phyloP scores from a whole-genome alignment of 148 eudicot genomes.

The Pharnaceum exiguum region DNA sequence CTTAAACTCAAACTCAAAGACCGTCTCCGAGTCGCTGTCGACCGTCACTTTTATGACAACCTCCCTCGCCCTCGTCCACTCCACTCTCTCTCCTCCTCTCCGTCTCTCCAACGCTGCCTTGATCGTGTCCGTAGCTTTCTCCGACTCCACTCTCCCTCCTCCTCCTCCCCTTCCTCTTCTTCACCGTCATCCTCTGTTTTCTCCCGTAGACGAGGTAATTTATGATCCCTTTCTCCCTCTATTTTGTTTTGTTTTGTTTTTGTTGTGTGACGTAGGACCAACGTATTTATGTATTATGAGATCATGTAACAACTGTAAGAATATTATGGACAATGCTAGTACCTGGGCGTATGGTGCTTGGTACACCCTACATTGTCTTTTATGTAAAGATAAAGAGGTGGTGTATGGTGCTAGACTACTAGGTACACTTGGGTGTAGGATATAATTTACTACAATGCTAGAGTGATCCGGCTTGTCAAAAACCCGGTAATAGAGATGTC shows the following conservation, averaged over 20 bases:
- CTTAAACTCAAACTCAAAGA: conserved; percentile 47
- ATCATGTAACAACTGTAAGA: too few relatives aligned
- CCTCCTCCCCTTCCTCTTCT: conserved; percentile 48
- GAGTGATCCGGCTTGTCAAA: too few relatives aligned
- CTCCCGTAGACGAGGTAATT: conserved; percentile 62
- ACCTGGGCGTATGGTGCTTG: too few relatives aligned
- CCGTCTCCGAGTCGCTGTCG: conserved; percentile 52
- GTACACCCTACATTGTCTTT: too few relatives aligned
- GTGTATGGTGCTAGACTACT: too few relatives aligned
- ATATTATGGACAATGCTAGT: too few relatives aligned
- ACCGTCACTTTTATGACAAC: conserved; percentile 39
- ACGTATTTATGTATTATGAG: too few relatives aligned
- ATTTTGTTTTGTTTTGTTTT: background rate
- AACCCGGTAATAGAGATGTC: too few relatives aligned
- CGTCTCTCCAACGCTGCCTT: conserved; percentile 44
- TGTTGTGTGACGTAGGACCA: background rate
- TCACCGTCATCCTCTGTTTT: conserved; percentile 38
- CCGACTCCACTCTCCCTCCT: conserved; percentile 46
- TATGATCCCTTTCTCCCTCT: background rate
- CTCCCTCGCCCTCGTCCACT: conserved; percentile 29
- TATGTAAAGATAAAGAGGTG: too few relatives aligned
- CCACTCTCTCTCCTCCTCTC: conserved; percentile 27
- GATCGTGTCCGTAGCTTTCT: too few relatives aligned
- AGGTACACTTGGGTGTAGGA: too few relatives aligned
- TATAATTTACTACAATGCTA: too few relatives aligned